Conservation (phyloP, 441 rosid species). For the Flueggea neowawraea region DNA sequence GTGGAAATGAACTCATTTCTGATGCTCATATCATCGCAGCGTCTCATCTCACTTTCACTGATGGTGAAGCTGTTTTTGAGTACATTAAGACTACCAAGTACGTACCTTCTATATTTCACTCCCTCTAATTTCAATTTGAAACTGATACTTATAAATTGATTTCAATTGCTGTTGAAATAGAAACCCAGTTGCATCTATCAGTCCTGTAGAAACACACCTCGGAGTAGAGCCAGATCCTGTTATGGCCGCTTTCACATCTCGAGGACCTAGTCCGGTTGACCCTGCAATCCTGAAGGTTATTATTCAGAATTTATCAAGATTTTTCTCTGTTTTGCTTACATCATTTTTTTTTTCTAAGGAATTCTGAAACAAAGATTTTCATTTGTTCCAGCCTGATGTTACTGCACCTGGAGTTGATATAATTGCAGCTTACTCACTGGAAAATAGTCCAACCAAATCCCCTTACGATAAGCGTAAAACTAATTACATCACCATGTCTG, state of each 20-base stretch:
- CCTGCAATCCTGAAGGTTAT: conserved; percentile 38
- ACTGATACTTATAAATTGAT: too few species aligned
- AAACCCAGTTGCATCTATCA: conserved; percentile 28
- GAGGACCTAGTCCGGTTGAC: conserved; percentile 38
- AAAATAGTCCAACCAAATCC: conserved; percentile 18
- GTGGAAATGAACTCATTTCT: conserved; percentile 27
- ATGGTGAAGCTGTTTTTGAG: conserved; percentile 20
- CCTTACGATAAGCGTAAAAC: conserved; percentile 20
- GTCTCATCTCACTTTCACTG: conserved; percentile 24
- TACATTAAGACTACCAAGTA: conserved; percentile 30
- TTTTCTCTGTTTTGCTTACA: neutral
- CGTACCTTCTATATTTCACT: too few species aligned
- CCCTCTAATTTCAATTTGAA: too few species aligned
- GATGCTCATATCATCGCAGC: conserved; percentile 49
- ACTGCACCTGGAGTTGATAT: conserved; percentile 47
- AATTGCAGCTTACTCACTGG: conserved; percentile 38
- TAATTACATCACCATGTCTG: conserved; percentile 25
- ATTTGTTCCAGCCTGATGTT: conserved; percentile 36
- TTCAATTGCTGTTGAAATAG: too few species aligned
- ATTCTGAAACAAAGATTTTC: neutral
- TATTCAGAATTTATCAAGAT: neutral
- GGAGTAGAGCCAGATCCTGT: conserved; percentile 36
- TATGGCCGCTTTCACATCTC: conserved; percentile 43
- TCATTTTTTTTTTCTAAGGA: neutral
- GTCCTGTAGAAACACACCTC: conserved; percentile 14